These are phyloP conservation scores for Phyllachora maydis DNA, from an alignment of 2,329 filamentous ascomycete genomes.

Conservation along the genomic window DNA sequence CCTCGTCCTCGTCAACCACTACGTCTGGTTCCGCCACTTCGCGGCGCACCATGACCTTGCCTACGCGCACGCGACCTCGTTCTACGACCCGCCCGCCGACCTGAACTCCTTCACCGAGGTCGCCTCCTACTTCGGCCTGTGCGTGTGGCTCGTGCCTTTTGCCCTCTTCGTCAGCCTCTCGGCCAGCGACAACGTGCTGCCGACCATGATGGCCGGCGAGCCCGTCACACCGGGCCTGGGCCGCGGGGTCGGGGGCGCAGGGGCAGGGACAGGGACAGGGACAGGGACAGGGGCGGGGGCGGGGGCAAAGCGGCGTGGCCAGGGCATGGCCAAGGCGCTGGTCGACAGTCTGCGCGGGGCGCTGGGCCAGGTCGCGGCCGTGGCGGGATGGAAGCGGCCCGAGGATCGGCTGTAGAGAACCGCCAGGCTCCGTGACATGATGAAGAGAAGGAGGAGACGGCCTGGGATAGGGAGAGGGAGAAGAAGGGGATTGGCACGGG, in stretches of 20 bases:
- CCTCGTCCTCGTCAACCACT: slow-evolving; percentile 78
- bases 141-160: slow-evolving; percentile 93
- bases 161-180: slow-evolving; percentile 85
- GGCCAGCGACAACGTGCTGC: slow-evolving; percentile 85
- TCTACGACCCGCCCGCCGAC: slow-evolving; percentile 38
- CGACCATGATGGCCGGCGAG: slow-evolving; percentile 53
- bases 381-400: slow-evolving; percentile 18
- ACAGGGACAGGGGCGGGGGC: too few relatives aligned
- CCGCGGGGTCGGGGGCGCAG: slow-evolving; percentile 15
- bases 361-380: slow-evolving; percentile 22
- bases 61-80: slow-evolving; percentile 34
- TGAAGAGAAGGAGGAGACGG: too few relatives aligned
- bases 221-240: slow-evolving; percentile 13
- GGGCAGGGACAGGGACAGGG: too few relatives aligned
- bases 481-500: too few relatives aligned
- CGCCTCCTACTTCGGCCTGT: slow-evolving; percentile 86
- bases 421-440: too few relatives aligned
- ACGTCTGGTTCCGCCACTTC: slow-evolving; percentile 91
- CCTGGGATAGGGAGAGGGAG: too few relatives aligned
- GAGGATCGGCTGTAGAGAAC: slow-evolving; percentile 6
- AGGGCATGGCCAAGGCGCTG: slow-evolving; percentile 45
- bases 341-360: slow-evolving; percentile 34
- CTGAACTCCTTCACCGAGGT: slow-evolving; percentile 83
- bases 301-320: slow-evolving; percentile 26
- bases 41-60: slow-evolving; percentile 38